Base-by-base conservation (phyloP, 2,329 filamentous ascomycete species). In the Hymenoscyphus linearis region DNA sequence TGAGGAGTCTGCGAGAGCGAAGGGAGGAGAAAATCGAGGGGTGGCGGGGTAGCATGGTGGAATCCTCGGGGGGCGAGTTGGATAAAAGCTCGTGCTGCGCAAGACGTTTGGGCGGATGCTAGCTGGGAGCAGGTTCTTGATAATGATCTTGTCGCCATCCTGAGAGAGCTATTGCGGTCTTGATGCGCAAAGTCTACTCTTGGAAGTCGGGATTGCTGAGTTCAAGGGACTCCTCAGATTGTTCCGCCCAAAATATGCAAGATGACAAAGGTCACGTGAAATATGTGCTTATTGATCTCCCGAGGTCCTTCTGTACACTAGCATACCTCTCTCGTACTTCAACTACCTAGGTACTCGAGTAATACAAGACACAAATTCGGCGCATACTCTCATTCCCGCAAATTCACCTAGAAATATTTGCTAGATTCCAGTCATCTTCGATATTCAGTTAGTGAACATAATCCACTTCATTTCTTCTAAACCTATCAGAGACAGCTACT, bases 21-120 rank as follows among this genome's bases (percentile, higher is more conserved):
- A 22, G 71, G 70, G 13, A 67, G 52, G 22, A 73, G 67, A 59
- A 73, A 73, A 44, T 72, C 70, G 40, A 70, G 67, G 56, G 65
- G 69, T 52, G 58, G 62, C 16, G 69, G 63, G 59, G 66, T 56
- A 52, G 25, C 67, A 47, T 64, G 58, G 16, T 68, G 37, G 18
- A 61, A 53, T 64, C 65, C 66, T 60, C 62, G 65, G 14, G 69
- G 65, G 3, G 65, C 61, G 52, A 71, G 61, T 56, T 69, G 66
- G 34, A 72, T 64, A 57, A 71, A 72, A 55, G 66, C 62, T 67
- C 67, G 65, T 13, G 66, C 67, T 25, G 66, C 62, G 22, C 69
- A 69, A 7, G 62, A 40, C 1, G 66, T 58, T n/a, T 54, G 53
- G 6, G 67, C 57, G 25, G 62, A 56, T 7, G 59, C 37, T 14